phyloP scores from a whole-genome alignment of 2,329 filamentous ascomycete species.

The Exophiala spinifera region DNA sequence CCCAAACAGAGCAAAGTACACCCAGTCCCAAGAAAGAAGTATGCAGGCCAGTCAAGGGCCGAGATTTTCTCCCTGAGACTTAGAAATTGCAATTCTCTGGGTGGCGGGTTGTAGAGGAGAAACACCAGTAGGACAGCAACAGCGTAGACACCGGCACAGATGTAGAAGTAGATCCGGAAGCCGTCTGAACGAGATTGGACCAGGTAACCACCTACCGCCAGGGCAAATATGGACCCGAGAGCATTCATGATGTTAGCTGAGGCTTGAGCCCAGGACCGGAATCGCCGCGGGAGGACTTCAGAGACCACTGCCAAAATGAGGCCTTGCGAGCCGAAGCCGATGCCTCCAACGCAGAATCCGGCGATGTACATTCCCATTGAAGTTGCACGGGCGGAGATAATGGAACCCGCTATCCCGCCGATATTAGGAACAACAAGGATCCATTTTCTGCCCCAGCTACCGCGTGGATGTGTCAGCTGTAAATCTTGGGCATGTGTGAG shows the following conservation, averaged over 20 bases:
- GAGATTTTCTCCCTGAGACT: constrained; percentile 14
- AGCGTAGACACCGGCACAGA: constrained; percentile 17
- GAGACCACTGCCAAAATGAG: constrained; percentile 18
- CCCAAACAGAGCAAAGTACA: constrained; percentile 50
- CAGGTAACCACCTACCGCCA: constrained; percentile 12
- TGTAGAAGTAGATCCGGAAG: constrained; percentile 23
- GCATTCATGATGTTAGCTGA: constrained; percentile 14
- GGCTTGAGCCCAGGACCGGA: constrained; percentile 18
- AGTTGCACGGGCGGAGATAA: constrained; percentile 18
- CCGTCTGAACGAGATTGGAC: constrained; percentile 8
- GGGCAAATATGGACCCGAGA: constrained; percentile 10
- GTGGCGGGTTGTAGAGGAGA: constrained; percentile 21
- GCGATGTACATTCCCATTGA: constrained; percentile 20
- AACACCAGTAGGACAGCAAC: constrained; percentile 6
- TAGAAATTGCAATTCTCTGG: constrained; percentile 15
- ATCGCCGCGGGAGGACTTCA: constrained; percentile 20
- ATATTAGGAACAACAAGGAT: constrained; percentile 11
- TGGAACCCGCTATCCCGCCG: constrained; percentile 9
- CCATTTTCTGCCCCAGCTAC: constrained; percentile 20
- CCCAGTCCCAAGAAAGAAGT: constrained; percentile 13
- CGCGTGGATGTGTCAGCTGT: not conserved
- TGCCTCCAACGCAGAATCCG: constrained; percentile 12
- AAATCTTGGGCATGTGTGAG: not conserved
- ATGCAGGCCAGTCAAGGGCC: constrained; percentile 19
- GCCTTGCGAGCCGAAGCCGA: constrained; percentile 13